Conservation (phyloP, 768 basidiomycete species). For the Mycena alexandri region DNA sequence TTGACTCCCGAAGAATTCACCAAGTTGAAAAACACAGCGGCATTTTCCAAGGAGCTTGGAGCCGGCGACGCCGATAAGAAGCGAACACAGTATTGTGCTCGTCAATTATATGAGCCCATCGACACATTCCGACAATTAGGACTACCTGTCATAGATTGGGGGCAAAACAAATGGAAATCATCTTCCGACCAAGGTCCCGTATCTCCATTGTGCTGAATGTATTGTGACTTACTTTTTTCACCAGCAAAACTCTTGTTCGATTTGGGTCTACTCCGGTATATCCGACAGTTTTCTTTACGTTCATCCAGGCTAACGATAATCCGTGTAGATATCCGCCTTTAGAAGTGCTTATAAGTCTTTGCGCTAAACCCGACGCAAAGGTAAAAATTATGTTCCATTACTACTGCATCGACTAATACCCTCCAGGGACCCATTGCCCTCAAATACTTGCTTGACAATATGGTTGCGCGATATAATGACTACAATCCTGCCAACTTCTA, state of each 20-base stretch:
- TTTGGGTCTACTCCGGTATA: constrained; percentile 69
- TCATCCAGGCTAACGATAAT: background rate
- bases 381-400: constrained; percentile 38
- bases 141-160: constrained; percentile 92
- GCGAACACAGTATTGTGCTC: constrained; percentile 67
- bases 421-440: constrained; percentile 68
- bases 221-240: constrained; percentile 15
- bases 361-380: constrained; percentile 64
- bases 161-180: constrained; percentile 81
- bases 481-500: constrained; percentile 70
- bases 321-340: constrained; percentile 67
- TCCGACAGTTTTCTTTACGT: background rate
- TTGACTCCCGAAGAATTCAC: constrained; percentile 59
- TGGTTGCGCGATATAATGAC: constrained; percentile 67
- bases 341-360: constrained; percentile 73
- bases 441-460: constrained; percentile 86
- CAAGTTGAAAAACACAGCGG: constrained; percentile 76
- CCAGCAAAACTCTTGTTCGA: constrained; percentile 85
- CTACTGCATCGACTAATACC: background rate
- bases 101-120: constrained; percentile 87
- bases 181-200: constrained; percentile 86
- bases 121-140: constrained; percentile 78
- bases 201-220: background rate
- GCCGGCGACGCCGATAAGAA: constrained; percentile 46
- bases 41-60: constrained; percentile 75